phyloP scores from a whole-genome alignment of 2,329 filamentous ascomycete species.

The Pseudogymnoascus sp. region DNA sequence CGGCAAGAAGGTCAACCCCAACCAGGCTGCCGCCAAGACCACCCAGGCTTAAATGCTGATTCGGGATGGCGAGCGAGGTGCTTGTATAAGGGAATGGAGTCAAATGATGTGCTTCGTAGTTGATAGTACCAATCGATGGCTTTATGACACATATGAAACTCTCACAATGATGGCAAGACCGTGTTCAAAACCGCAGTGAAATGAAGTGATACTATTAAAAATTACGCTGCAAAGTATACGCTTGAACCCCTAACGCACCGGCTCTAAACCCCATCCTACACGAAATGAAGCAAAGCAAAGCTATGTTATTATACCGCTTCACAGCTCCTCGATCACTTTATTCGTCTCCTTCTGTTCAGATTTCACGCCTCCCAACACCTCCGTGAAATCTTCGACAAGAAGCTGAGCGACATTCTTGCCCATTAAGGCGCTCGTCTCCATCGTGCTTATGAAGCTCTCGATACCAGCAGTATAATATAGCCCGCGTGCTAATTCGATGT shows the following conservation, averaged over 20 bases:
- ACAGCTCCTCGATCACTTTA: constrained; percentile 12
- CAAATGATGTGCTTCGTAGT: constrained; percentile 7
- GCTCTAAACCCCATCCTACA: neutral
- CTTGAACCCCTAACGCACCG: neutral
- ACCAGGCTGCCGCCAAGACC: constrained; percentile 43
- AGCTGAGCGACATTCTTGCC: constrained; percentile 75
- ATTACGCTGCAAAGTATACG: neutral
- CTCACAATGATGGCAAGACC: neutral
- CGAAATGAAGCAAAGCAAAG: neutral
- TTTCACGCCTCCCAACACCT: constrained; percentile 10
- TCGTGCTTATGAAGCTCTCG: constrained; percentile 90
- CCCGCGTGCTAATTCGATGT: constrained; percentile 56
- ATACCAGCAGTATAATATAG: constrained; percentile 70
- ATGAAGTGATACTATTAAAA: neutral
- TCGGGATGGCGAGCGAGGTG: constrained; percentile 11
- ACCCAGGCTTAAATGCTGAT: constrained; percentile 23
- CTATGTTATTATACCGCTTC: neutral
- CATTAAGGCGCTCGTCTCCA: constrained; percentile 93
- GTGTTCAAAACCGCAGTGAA: neutral
- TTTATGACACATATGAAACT: neutral
- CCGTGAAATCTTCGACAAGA: constrained; percentile 52
- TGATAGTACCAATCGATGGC: constrained; percentile 4
- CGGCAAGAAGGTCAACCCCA: constrained; percentile 97
- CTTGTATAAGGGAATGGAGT: neutral
- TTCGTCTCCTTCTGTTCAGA: neutral